phyloP scores from a whole-genome alignment of 1,284 basidiomycete genomes.

The Ceratobasidium sp. region DNA sequence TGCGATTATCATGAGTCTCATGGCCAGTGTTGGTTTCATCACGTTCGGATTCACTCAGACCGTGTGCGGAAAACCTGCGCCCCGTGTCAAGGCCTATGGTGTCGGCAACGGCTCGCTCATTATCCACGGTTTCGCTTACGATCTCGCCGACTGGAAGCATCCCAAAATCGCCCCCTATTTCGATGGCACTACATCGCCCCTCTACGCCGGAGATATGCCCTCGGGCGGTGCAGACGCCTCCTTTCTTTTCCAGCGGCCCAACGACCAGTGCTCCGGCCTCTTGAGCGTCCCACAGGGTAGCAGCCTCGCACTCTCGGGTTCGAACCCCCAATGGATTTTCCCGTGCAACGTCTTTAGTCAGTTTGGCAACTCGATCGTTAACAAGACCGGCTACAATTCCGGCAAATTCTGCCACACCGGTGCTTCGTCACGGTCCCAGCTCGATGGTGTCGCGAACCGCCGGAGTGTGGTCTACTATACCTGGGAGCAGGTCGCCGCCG shows the following conservation, averaged over 20 bases:
- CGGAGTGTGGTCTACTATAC: slow-evolving; percentile 80
- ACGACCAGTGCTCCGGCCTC: slow-evolving; percentile 82
- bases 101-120: slow-evolving; percentile 88
- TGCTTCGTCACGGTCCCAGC: slow-evolving; percentile 66
- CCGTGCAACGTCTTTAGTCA: slow-evolving; percentile 93
- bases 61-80: slow-evolving; percentile 89
- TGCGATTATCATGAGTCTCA: slow-evolving; percentile 81
- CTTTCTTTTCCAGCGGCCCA: slow-evolving; percentile 95
- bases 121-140: slow-evolving; percentile 95
- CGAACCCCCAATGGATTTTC: slow-evolving; percentile 88
- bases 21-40: slow-evolving; percentile 96
- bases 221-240: slow-evolving; percentile 90
- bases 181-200: slow-evolving; percentile 85
- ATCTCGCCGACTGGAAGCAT: slow-evolving; percentile 89
- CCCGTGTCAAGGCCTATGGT: slow-evolving; percentile 83
- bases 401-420: slow-evolving; percentile 80
- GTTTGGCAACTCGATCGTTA: slow-evolving; percentile 73
- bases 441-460: slow-evolving; percentile 56
- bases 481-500: slow-evolving; percentile 86
- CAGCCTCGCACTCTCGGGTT: slow-evolving; percentile 70
- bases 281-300: slow-evolving; percentile 81
- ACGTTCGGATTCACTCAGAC: slow-evolving; percentile 99
- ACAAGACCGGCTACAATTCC: slow-evolving; percentile 76
- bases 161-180: slow-evolving; percentile 77
- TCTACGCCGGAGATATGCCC: slow-evolving; percentile 82